Evolutionary conservation across 495 filamentous ascomycete genomes (phyloP).

Genomic region (Aspergillus diversus): DNA sequence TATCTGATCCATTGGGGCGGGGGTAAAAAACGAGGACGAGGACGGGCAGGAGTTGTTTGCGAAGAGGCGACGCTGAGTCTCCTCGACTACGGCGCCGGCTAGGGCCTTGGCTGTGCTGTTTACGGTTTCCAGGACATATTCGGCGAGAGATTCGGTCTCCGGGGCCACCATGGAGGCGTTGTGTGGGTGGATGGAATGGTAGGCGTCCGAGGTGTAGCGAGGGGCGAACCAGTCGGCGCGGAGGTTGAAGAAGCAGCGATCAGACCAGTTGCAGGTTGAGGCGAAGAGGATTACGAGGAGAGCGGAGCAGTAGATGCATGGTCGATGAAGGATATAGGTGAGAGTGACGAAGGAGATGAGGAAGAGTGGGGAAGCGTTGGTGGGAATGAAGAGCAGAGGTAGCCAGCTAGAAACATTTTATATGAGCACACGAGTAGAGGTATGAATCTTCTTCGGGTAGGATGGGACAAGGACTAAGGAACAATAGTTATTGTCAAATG

Average conservation of each 20-base stretch:
- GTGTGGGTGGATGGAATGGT: constrained; percentile 3
- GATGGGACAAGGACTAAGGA: constrained; percentile 39
- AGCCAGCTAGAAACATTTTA: constrained; percentile 39
- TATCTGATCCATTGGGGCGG: constrained; percentile 12
- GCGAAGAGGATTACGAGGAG: constrained; percentile 87
- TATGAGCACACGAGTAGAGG: neutral
- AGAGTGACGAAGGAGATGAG: constrained; percentile 88
- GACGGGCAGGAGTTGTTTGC: constrained; percentile 23
- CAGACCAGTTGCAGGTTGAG: constrained; percentile 89
- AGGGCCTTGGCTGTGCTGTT: constrained; percentile 71
- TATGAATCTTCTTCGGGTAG: neutral
- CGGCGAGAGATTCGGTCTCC: constrained; percentile 40
- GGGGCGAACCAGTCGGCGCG: constrained; percentile 83
- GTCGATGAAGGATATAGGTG: constrained; percentile 87
- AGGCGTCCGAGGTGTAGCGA: constrained; percentile 45
- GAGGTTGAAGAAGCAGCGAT: constrained; percentile 86
- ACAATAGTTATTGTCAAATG: no score
- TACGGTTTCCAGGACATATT: constrained; percentile 61
- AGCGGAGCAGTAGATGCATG: constrained; percentile 89
- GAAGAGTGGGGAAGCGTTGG: constrained; percentile 80
- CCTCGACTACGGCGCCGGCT: constrained; percentile 66
- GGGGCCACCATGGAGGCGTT: constrained; percentile 26
- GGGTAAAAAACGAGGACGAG: neutral
- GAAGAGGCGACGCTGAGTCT: constrained; percentile 54
- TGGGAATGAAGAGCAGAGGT: constrained; percentile 55